Evolutionary conservation across 805 yeast genomes (phyloP).

Genomic region (Lipomyces oligophaga): DNA sequence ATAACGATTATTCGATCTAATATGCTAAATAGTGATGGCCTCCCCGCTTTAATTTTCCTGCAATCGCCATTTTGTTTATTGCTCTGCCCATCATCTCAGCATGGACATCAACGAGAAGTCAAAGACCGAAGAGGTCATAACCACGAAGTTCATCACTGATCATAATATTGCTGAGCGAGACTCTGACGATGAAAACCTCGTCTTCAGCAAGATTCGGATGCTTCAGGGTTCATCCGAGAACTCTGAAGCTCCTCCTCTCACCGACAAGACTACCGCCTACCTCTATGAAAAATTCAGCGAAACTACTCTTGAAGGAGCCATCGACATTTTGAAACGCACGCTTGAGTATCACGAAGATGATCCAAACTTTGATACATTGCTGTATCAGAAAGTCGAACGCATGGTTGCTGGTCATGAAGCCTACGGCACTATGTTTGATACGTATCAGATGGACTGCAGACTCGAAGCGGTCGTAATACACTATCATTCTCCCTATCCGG

Average conservation of each 20-base stretch:
- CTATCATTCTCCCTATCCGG: conserved; percentile 50
- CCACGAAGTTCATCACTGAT: too few relatives aligned
- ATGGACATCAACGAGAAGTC: too few relatives aligned
- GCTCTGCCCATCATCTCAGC: too few relatives aligned
- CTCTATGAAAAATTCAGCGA: conserved; percentile 5
- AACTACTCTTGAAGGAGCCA: conserved; percentile 38
- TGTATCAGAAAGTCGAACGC: conserved; percentile 10
- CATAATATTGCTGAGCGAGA: too few relatives aligned
- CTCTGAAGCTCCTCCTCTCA: conserved; percentile 10
- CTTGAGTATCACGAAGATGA: conserved; percentile 12
- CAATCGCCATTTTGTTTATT: too few relatives aligned
- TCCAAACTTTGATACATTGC: conserved; percentile 5
- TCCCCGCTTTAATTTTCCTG: too few relatives aligned
- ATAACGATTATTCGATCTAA: too few relatives aligned
- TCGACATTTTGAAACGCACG: conserved; percentile 30
- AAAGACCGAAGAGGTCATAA: too few relatives aligned
- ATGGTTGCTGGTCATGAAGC: conserved; percentile 9
- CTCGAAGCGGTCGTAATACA: conserved; percentile 20
- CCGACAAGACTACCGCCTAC: conserved; percentile 8
- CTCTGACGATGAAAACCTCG: too few relatives aligned
- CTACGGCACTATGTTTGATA: conserved; percentile 17
- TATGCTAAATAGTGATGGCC: too few relatives aligned
- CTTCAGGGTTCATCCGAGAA: too few relatives aligned
- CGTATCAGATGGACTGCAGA: conserved; percentile 15
- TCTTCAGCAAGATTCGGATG: too few relatives aligned